A percentile compares a stretch with the other conserved stretches of the same genome.
These are phyloP conservation scores for Graphilbum fragrans DNA, from an alignment of 2,329 filamentous ascomycete species.

Conservation along the genomic window DNA sequence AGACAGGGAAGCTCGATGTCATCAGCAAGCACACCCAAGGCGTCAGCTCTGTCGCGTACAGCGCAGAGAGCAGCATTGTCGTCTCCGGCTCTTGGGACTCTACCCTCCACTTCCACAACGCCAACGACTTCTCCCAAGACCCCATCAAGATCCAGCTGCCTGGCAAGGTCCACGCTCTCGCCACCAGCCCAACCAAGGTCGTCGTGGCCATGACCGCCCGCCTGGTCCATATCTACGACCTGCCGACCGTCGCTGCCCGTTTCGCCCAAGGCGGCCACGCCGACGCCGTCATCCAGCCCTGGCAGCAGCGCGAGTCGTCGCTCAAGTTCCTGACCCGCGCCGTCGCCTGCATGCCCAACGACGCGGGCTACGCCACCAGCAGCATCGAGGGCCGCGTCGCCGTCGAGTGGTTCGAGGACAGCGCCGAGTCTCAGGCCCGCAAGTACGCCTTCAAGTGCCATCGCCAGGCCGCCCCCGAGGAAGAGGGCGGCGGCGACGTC, in stretches of 20 bases:
- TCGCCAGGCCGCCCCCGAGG: slow-evolving; percentile 55
- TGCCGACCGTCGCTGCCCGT: slow-evolving; percentile 51
- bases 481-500: slow-evolving; percentile 57
- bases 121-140: slow-evolving; percentile 34
- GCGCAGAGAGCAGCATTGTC: slow-evolving; percentile 63
- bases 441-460: slow-evolving; percentile 99
- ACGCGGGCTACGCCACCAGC: slow-evolving; percentile 82
- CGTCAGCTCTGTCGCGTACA: slow-evolving; percentile 77
- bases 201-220: slow-evolving; percentile 94
- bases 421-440: slow-evolving; percentile 70
- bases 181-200: slow-evolving; percentile 64
- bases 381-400: slow-evolving; percentile 93
- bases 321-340: slow-evolving; percentile 93
- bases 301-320: slow-evolving; percentile 87
- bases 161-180: slow-evolving; percentile 81
- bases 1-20: slow-evolving; percentile 58
- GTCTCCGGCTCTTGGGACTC: slow-evolving; percentile 90
- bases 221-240: slow-evolving; percentile 88
- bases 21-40: slow-evolving; percentile 69
- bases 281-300: slow-evolving; percentile 53
- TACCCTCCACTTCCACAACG: slow-evolving; percentile 74
- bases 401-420: slow-evolving; percentile 96
- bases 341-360: slow-evolving; percentile 92
- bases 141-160: slow-evolving; percentile 61
- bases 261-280: slow-evolving; percentile 27